Percentiles rank a stretch among this genome's conserved stretches.
Evolutionary conservation across 768 basidiomycete species (phyloP).

Genomic region (Trametes villosa): DNA sequence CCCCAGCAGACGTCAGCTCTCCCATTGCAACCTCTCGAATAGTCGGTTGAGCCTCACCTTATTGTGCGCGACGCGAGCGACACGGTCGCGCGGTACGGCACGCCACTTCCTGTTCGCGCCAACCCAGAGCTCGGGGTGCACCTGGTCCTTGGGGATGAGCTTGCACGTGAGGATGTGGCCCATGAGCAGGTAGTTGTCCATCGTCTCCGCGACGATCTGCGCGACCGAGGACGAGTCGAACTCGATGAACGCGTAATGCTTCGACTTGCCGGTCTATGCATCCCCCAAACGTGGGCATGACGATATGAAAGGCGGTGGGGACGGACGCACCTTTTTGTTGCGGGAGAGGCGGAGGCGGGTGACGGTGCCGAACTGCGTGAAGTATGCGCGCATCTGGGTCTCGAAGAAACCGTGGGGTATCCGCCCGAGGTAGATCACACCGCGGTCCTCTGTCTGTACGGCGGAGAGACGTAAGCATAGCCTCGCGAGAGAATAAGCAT

Average conservation of each 20-base stretch:
- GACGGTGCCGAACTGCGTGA: slow-evolving; percentile 92
- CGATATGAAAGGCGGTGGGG: not conserved
- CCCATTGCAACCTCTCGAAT: not conserved
- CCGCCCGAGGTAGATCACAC: slow-evolving; percentile 87
- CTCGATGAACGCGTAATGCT: slow-evolving; percentile 97
- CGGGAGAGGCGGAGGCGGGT: slow-evolving; percentile 88
- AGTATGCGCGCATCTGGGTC: slow-evolving; percentile 90
- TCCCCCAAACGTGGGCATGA: not conserved
- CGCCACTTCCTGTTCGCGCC: slow-evolving; percentile 96
- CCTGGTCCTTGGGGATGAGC: slow-evolving; percentile 83
- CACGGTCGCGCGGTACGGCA: slow-evolving; percentile 69
- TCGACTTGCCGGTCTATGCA: slow-evolving; percentile 88
- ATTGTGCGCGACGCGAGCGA: slow-evolving; percentile 78
- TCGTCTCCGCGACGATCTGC: slow-evolving; percentile 94
- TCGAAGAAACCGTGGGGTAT: slow-evolving; percentile 98
- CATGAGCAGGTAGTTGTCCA: slow-evolving; percentile 97
- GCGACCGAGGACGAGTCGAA: slow-evolving; percentile 90
- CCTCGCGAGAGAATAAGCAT: not conserved
- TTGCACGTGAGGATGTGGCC: slow-evolving; percentile 94
- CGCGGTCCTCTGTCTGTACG: slow-evolving; percentile 64
- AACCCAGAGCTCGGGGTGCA: slow-evolving; percentile 94
- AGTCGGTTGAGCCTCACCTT: slow-evolving; percentile 57
- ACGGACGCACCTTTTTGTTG: slow-evolving; percentile 77
- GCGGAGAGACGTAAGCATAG: not conserved
- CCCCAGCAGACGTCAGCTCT: not conserved